These are phyloP conservation scores for Rhododendron henanense DNA, from an alignment of 148 eudicot species.

Conservation along the genomic window DNA sequence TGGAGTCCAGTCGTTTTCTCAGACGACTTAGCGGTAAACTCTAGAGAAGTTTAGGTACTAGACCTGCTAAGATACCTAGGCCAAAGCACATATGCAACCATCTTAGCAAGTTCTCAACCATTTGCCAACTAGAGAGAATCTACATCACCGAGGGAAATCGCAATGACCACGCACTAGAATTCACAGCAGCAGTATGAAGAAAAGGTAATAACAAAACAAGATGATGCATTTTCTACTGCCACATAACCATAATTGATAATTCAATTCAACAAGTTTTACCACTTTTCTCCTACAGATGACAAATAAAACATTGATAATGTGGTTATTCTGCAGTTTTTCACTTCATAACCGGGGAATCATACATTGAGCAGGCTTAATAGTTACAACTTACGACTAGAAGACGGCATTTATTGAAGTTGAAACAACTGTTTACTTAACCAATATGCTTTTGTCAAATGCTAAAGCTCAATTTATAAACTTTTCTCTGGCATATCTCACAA, in stretches of 20 bases:
- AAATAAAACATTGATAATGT: neutral
- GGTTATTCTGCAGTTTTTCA: neutral
- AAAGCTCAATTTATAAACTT: neutral
- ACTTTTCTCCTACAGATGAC: neutral
- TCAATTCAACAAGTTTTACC: neutral
- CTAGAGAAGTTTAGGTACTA: neutral
- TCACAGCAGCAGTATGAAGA: neutral
- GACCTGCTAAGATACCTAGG: neutral
- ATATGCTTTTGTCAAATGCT: neutral
- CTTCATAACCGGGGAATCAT: neutral
- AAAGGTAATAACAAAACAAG: too few species aligned
- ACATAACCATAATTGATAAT: neutral
- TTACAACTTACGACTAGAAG: neutral
- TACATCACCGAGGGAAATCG: neutral
- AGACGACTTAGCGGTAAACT: neutral
- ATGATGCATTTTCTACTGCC: neutral
- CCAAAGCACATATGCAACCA: neutral
- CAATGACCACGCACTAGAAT: neutral
- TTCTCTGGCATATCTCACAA: neutral
- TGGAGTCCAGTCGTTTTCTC: neutral
- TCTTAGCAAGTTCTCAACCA: neutral
- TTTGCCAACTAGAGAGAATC: neutral
- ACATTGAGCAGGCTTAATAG: neutral
- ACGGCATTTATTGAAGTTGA: neutral
- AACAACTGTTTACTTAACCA: neutral